Evolutionary conservation across 768 basidiomycete genomes (phyloP).

Genomic region (Exidia glandulosa): DNA sequence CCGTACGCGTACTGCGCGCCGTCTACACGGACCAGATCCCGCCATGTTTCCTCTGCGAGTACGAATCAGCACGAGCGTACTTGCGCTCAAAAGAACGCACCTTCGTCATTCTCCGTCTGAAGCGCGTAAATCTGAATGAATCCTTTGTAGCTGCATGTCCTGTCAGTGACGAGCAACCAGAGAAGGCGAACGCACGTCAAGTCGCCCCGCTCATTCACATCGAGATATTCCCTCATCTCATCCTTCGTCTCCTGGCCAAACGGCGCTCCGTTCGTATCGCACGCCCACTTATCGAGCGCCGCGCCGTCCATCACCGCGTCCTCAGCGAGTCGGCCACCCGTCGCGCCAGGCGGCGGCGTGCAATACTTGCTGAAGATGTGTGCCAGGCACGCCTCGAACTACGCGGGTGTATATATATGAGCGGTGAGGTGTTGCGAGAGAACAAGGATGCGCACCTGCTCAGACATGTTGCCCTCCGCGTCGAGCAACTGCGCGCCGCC

Average conservation of each 20-base stretch:
- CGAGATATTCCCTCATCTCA: conserved; percentile 65
- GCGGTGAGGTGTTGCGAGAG: not conserved
- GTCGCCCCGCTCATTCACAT: conserved; percentile 57
- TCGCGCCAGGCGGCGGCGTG: conserved; percentile 28
- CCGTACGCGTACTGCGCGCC: too few species aligned
- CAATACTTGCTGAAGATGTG: conserved; percentile 78
- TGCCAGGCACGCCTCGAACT: conserved; percentile 60
- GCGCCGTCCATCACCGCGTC: conserved; percentile 8
- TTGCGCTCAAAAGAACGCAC: conserved; percentile 12
- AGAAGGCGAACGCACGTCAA: conserved; percentile 42
- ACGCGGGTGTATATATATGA: not conserved
- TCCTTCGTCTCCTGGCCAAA: conserved; percentile 68
- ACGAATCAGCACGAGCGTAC: not conserved
- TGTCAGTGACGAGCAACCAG: not conserved
- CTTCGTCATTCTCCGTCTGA: conserved; percentile 77
- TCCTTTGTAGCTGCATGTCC: conserved; percentile 49
- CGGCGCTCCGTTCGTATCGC: conserved; percentile 73
- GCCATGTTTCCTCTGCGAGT: conserved; percentile 48
- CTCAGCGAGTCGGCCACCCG: conserved; percentile 8
- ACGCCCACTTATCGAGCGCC: conserved; percentile 58
- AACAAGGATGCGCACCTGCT: conserved; percentile 32
- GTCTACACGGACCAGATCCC: conserved; percentile 47
- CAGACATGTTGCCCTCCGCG: conserved; percentile 56
- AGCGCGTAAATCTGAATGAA: conserved; percentile 76
- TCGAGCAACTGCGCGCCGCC: conserved; percentile 54